A percentile compares a stretch with the other conserved stretches of the same genome.
phyloP scores from a whole-genome alignment of 257 asterid species.

The Coffea eugenioides region DNA sequence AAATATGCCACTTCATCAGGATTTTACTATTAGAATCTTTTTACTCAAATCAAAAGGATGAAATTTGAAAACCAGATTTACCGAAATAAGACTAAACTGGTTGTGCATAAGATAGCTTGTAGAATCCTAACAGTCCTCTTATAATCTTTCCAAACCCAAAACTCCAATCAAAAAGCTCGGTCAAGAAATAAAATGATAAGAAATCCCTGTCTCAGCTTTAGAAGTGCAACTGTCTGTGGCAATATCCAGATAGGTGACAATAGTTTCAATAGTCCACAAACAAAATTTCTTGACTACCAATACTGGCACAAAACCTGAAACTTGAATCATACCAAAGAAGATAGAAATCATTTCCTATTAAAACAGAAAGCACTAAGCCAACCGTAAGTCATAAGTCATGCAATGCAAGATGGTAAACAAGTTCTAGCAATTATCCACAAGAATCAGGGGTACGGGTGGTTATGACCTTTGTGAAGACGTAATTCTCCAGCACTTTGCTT shows the following conservation, averaged over 20 bases:
- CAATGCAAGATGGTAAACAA: not conserved
- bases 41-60: not conserved
- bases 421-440: not conserved
- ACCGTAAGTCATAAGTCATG: not conserved
- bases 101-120: not conserved
- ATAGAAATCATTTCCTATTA: not conserved
- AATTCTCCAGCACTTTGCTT: conserved; percentile 95
- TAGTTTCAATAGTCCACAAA: not conserved
- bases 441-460: not conserved
- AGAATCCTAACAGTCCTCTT: too few relatives aligned
- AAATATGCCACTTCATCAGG: not conserved
- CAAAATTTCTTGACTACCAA: not conserved
- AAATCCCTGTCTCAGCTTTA: not conserved
- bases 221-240: not conserved
- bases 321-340: not conserved
- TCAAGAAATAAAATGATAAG: not conserved
- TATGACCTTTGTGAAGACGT: conserved; percentile 64
- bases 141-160: not conserved
- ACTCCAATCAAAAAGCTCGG: not conserved
- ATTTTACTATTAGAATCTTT: not conserved
- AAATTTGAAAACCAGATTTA: not conserved
- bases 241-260: not conserved
- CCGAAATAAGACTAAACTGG: not conserved
- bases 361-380: not conserved
- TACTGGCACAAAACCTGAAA: not conserved